These are phyloP conservation scores for Tulasnella sp. DNA, from an alignment of 768 basidiomycete genomes.

Conservation along the genomic window DNA sequence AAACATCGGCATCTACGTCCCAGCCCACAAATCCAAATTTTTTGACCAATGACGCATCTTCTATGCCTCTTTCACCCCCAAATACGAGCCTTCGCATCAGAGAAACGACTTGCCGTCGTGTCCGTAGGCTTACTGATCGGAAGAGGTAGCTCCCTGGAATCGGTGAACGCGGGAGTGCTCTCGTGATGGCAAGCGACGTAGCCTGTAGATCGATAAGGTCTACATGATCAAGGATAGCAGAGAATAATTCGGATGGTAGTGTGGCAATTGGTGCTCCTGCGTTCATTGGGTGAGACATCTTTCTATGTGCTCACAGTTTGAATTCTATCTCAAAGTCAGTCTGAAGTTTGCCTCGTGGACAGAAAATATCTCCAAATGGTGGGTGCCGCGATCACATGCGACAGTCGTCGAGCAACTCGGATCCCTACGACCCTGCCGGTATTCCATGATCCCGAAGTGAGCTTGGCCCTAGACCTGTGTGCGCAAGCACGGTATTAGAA, in stretches of 20 bases:
- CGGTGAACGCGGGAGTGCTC: conserved; percentile 50
- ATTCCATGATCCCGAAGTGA: too few relatives aligned
- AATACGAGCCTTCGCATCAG: conserved; percentile 47
- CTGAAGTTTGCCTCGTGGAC: too few relatives aligned
- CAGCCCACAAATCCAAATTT: conserved; percentile 49
- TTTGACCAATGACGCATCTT: conserved; percentile 34
- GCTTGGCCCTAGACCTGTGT: too few relatives aligned
- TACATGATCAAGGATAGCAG: conserved; percentile 44
- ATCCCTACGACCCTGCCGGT: too few relatives aligned
- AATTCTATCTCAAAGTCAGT: too few relatives aligned
- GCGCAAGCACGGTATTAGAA: too few relatives aligned
- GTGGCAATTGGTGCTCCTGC: conserved; percentile 21
- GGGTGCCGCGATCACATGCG: too few relatives aligned
- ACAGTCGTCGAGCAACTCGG: too few relatives aligned
- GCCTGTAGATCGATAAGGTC: conserved; percentile 38
- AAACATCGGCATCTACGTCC: conserved; percentile 62
- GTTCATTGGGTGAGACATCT: too few relatives aligned
- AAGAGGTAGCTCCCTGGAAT: conserved; percentile 52
- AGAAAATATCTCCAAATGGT: too few relatives aligned
- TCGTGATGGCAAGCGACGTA: conserved; percentile 47
- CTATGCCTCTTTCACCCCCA: conserved; percentile 9
- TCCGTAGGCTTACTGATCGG: conserved; percentile 41
- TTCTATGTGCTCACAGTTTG: too few relatives aligned
- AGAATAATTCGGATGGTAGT: conserved; percentile 60
- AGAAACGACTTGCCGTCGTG: conserved; percentile 41